phyloP scores from a whole-genome alignment of 139 green algal species.

The Micromonas commoda region DNA sequence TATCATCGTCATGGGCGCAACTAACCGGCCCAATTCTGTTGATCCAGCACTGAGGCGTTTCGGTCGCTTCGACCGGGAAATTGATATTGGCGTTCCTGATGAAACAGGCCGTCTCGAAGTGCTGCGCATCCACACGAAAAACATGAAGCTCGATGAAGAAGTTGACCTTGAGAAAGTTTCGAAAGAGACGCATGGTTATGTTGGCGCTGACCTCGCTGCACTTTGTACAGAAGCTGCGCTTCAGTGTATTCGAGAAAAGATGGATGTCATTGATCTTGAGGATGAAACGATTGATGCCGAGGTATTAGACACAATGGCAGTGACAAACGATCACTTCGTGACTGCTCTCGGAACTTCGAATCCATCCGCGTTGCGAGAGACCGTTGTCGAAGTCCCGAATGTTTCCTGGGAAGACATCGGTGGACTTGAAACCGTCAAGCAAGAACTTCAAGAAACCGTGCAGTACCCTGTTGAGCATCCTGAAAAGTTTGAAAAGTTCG shows the following conservation, averaged over 20 bases:
- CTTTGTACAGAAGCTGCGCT: slow-evolving; percentile 29
- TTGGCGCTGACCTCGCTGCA: slow-evolving; percentile 65
- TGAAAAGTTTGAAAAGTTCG: slow-evolving; percentile 99
- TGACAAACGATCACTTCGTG: slow-evolving; percentile 99
- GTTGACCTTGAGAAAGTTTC: slow-evolving; percentile 90
- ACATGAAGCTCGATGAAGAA: slow-evolving; percentile 97
- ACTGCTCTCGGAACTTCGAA: slow-evolving; percentile 93
- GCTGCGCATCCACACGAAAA: slow-evolving; percentile 98
- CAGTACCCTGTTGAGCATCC: slow-evolving; percentile 95
- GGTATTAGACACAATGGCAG: slow-evolving; percentile 94
- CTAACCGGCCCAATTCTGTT: slow-evolving; percentile 97
- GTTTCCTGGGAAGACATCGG: slow-evolving; percentile 95
- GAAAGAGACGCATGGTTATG: slow-evolving; percentile 67
- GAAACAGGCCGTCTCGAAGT: slow-evolving; percentile 87
- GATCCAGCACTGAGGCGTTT: slow-evolving; percentile 95
- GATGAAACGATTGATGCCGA: slow-evolving; percentile 97
- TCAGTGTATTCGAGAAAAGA: slow-evolving; percentile 92
- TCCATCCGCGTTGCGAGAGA: slow-evolving; percentile 93
- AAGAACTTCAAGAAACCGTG: slow-evolving; percentile 54
- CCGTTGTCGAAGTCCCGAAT: slow-evolving; percentile 92
- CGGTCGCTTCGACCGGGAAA: slow-evolving; percentile 97
- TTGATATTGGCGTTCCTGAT: slow-evolving; percentile 98
- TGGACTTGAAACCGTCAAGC: slow-evolving; percentile 74
- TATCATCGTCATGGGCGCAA: slow-evolving; percentile 96
- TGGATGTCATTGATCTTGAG: slow-evolving; percentile 99